phyloP scores from a whole-genome alignment of 257 asterid genomes.

The Coffea canephora region DNA sequence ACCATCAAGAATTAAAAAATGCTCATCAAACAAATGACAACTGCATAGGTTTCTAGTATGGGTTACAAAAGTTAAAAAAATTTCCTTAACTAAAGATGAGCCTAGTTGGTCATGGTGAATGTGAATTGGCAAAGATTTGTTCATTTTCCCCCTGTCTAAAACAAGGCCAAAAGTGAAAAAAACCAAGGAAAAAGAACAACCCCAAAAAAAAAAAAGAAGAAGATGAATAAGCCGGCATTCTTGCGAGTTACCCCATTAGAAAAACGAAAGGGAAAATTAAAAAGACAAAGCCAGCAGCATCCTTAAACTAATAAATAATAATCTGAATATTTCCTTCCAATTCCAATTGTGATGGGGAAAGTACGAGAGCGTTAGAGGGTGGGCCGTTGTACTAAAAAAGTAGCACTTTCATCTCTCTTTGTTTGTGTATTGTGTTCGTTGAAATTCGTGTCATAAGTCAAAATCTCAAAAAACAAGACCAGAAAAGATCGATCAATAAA shows the following conservation, averaged over 20 bases:
- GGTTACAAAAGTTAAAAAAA: too few species aligned
- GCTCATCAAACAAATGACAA: too few species aligned
- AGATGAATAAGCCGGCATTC: not conserved
- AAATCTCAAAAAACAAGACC: not conserved
- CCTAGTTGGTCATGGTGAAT: too few species aligned
- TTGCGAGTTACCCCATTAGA: too few species aligned
- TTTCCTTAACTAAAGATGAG: too few species aligned
- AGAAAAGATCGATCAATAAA: too few species aligned
- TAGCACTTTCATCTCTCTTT: not conserved
- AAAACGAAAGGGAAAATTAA: not conserved
- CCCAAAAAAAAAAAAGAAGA: not conserved
- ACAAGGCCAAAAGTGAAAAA: too few species aligned
- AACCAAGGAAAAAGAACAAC: not conserved
- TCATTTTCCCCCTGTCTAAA: too few species aligned
- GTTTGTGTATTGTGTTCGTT: not conserved
- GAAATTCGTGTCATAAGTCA: conserved; percentile 14
- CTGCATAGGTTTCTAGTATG: too few species aligned
- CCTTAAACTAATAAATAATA: not conserved
- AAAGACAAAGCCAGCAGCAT: not conserved
- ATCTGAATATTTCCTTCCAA: not conserved
- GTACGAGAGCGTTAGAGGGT: not conserved
- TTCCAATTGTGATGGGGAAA: not conserved
- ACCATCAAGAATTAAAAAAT: too few species aligned
- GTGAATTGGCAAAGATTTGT: too few species aligned
- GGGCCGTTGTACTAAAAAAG: conserved; percentile 5